A percentile compares a stretch with the other conserved stretches of the same genome.
Conservation (phyloP, 2,329 filamentous ascomycete genomes). For the Pyrenophora seminiperda region DNA sequence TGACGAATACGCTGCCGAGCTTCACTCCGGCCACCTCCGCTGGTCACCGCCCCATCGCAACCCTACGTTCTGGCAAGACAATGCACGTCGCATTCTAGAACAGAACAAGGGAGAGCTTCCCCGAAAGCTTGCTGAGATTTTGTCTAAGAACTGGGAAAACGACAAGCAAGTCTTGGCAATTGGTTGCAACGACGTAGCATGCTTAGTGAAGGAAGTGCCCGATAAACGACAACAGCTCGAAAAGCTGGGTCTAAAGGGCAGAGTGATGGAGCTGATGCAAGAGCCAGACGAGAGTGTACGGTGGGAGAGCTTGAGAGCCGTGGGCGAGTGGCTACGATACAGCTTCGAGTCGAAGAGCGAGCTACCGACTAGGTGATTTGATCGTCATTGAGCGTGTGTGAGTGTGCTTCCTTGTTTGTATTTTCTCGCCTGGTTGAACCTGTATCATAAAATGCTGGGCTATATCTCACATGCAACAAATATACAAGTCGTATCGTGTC, state of each 20-base stretch:
- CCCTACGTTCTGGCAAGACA: conserved; percentile 87
- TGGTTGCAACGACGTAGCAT: conserved; percentile 91
- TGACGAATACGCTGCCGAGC: conserved; percentile 76
- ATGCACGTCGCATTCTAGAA: conserved; percentile 84
- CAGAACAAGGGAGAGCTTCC: conserved; percentile 78
- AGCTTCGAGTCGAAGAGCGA: conserved; percentile 51
- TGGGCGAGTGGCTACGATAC: conserved; percentile 78
- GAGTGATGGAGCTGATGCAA: conserved; percentile 93
- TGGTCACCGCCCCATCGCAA: conserved; percentile 93
- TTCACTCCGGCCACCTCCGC: conserved; percentile 82
- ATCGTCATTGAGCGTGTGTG: conserved; percentile 4
- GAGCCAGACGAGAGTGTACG: conserved; percentile 85
- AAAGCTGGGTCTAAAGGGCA: conserved; percentile 80
- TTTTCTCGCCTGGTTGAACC: neutral
- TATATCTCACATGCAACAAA: too few relatives aligned
- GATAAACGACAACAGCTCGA: conserved; percentile 81
- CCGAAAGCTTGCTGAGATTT: conserved; percentile 82
- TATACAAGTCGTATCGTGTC: too few relatives aligned
- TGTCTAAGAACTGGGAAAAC: conserved; percentile 81
- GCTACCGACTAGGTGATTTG: conserved; percentile 35
- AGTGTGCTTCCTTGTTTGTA: conserved; percentile 6
- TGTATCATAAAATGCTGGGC: too few relatives aligned
- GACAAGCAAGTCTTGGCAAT: conserved; percentile 87
- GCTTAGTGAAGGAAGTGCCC: conserved; percentile 84
- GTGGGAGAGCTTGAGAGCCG: conserved; percentile 88